These are phyloP conservation scores for Encephalitozoon hellem DNA, from an alignment of 371 early-diverging fungal genomes.

Conservation along the genomic window DNA sequence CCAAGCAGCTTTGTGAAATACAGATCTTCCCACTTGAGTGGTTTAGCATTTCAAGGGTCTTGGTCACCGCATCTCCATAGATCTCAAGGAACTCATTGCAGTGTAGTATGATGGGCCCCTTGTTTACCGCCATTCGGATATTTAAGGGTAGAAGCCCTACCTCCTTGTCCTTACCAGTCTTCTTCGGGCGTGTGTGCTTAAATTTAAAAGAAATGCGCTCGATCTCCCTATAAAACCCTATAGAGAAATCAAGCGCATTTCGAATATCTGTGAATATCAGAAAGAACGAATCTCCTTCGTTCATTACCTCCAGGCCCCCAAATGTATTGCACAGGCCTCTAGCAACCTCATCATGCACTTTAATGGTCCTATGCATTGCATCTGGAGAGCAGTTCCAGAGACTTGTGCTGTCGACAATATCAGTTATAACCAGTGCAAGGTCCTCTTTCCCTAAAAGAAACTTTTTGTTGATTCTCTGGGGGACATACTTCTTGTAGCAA, in stretches of 20 bases:
- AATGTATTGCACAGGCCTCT: neutral
- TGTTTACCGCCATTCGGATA: slow-evolving; percentile 8
- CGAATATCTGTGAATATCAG: neutral
- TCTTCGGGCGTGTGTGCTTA: too few relatives aligned
- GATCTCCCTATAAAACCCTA: neutral
- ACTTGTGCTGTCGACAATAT: slow-evolving; percentile 18
- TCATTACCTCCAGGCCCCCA: slow-evolving; percentile 12
- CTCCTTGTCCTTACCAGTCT: neutral
- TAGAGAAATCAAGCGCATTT: neutral
- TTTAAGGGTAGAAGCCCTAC: neutral
- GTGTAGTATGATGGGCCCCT: neutral
- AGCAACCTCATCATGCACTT: slow-evolving; percentile 19
- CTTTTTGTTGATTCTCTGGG: neutral
- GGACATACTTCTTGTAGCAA: neutral
- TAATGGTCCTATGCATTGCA: slow-evolving; percentile 19
- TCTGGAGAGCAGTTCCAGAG: slow-evolving; percentile 13
- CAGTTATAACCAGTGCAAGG: slow-evolving; percentile 16
- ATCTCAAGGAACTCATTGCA: neutral
- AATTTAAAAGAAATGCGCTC: neutral
- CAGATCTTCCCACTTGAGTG: slow-evolving; percentile 1
- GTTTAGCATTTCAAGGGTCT: neutral
- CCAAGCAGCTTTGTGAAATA: neutral
- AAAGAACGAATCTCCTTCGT: slow-evolving; percentile 41
- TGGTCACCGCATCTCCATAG: neutral
- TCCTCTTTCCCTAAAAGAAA: neutral